A percentile compares a stretch with the other conserved stretches of the same genome.
Conservation (phyloP, 2,329 filamentous ascomycete species). For the Ophiostoma piceae region DNA sequence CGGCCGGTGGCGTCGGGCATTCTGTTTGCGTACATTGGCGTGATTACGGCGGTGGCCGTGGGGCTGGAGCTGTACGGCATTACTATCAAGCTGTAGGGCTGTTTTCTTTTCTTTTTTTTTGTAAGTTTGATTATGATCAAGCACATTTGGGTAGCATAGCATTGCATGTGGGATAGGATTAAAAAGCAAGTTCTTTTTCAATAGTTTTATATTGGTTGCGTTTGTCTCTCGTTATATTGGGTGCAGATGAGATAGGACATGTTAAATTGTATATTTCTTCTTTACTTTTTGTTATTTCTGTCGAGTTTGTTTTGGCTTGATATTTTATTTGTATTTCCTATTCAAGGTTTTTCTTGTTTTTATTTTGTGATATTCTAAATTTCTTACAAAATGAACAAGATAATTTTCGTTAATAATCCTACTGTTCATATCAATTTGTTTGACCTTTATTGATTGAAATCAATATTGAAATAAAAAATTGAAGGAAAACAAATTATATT, state of each 20-base stretch:
- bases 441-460: too few species aligned
- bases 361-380: neutral
- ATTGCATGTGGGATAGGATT: neutral
- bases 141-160: neutral
- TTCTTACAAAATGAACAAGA: too few species aligned
- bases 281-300: neutral
- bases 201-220: neutral
- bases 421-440: too few species aligned
- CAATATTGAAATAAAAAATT: too few species aligned
- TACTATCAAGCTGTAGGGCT: conserved; percentile 60
- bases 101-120: neutral
- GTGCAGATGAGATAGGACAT: neutral
- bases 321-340: neutral
- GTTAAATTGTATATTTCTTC: neutral
- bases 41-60: conserved; percentile 63
- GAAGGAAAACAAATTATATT: too few species aligned
- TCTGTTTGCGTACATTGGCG: conserved; percentile 64
- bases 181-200: neutral
- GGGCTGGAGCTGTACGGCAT: conserved; percentile 60
- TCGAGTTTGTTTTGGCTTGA: neutral
- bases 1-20: conserved; percentile 64
- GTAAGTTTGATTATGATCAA: neutral
- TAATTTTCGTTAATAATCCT: too few species aligned
- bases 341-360: neutral
- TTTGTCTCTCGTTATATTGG: too few species aligned